Percentiles rank a stretch among this genome's conserved stretches.
These are phyloP conservation scores for Podaxis sp. DNA, from an alignment of 768 basidiomycete genomes.

Conservation along the genomic window DNA sequence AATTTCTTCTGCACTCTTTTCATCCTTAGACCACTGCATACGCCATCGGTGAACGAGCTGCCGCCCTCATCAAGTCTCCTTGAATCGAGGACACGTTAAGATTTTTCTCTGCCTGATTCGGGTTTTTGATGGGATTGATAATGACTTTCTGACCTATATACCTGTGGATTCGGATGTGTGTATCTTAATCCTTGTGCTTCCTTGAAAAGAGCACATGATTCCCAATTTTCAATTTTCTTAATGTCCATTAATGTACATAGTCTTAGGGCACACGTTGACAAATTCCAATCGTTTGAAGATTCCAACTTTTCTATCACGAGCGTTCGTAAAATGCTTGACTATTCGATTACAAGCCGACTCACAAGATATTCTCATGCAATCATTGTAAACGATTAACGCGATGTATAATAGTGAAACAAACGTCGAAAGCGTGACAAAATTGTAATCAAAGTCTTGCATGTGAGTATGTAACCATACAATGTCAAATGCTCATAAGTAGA, in stretches of 20 bases:
- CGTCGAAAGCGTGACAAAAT: not conserved
- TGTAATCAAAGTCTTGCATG: not conserved
- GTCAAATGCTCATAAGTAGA: not conserved
- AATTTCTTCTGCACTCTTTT: constrained; percentile 13
- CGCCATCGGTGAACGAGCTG: constrained; percentile 53
- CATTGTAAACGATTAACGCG: not conserved
- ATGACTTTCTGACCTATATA: not conserved
- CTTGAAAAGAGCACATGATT: not conserved
- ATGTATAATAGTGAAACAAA: not conserved
- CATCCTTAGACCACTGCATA: constrained; percentile 37
- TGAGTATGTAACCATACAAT: constrained; percentile 2
- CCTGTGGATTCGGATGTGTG: not conserved
- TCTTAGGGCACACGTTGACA: not conserved
- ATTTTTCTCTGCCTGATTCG: not conserved
- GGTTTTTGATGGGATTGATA: no score
- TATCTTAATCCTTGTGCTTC: not conserved
- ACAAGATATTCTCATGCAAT: not conserved
- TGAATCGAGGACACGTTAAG: not conserved
- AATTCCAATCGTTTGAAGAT: not conserved
- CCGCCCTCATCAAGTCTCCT: constrained; percentile 43
- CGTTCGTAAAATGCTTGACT: not conserved
- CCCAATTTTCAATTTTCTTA: not conserved
- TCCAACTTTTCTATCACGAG: not conserved
- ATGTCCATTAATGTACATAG: not conserved
- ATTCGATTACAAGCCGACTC: not conserved